A percentile compares a stretch with the other conserved stretches of the same genome.
phyloP scores from a whole-genome alignment of 2,329 filamentous ascomycete species.

The Colletotrichum cuscutae region DNA sequence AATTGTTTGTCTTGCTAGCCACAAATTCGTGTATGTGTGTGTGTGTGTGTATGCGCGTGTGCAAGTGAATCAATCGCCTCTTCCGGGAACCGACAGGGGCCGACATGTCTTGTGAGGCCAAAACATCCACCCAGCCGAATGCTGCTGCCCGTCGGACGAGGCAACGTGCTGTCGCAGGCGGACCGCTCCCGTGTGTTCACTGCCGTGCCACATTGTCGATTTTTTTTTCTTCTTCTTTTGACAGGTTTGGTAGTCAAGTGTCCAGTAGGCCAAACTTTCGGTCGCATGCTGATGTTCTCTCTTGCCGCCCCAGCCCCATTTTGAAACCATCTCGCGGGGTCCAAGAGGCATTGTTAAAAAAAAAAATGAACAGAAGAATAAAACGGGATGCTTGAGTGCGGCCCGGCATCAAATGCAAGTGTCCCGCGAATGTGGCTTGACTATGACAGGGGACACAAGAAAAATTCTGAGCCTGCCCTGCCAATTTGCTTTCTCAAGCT shows the following conservation, averaged over 20 bases:
- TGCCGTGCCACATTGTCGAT: constrained; percentile 22
- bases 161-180: constrained; percentile 15
- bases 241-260: constrained; percentile 10
- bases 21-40: not conserved
- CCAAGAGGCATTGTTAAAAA: not conserved
- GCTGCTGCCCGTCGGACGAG: constrained; percentile 14
- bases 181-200: constrained; percentile 19
- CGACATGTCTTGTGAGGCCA: constrained; percentile 1
- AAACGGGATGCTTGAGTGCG: not conserved
- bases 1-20: not conserved
- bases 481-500: not conserved
- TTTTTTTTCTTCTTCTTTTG: constrained; percentile 4
- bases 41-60: not conserved
- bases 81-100: not conserved
- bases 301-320: constrained; percentile 22
- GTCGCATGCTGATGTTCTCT: not conserved
- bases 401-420: constrained; percentile 14
- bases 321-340: constrained; percentile 12
- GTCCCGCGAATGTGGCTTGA: not conserved
- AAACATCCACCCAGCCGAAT: not conserved
- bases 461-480: not conserved
- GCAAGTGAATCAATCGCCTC: not conserved
- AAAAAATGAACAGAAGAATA: not conserved
- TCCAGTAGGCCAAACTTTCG: not conserved
- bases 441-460: not conserved